Evolutionary conservation across 352 stramenopile genomes (phyloP).

Genomic region (Thraustochytrium striatum): DNA sequence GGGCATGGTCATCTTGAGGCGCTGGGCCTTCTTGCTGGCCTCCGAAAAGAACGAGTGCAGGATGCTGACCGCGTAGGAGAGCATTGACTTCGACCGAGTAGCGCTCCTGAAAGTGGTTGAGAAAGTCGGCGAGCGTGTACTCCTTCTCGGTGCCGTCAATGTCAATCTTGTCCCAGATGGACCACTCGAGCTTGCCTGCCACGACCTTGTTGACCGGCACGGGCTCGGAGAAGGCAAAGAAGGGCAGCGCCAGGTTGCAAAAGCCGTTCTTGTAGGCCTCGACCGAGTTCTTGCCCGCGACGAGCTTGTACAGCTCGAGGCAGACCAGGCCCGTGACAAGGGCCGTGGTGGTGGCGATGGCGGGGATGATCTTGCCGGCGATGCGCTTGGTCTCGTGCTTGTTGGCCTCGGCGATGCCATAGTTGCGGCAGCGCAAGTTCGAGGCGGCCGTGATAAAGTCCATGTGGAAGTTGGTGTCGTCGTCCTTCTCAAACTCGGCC

Average conservation of each 20-base stretch:
- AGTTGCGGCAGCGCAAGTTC: constrained; percentile 84
- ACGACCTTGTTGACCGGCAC: constrained; percentile 84
- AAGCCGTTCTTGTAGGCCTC: constrained; percentile 97
- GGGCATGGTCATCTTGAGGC: constrained; percentile 47
- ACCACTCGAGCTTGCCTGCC: constrained; percentile 77
- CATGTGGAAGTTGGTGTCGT: constrained; percentile 81
- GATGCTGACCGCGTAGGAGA: constrained; percentile 41
- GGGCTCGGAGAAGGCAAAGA: constrained; percentile 96
- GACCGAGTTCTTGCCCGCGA: constrained; percentile 59
- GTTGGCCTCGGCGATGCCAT: constrained; percentile 94
- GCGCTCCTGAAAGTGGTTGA: constrained; percentile 17
- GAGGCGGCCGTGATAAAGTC: constrained; percentile 46
- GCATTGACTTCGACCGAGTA: constrained; percentile 44
- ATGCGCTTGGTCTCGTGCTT: constrained; percentile 97
- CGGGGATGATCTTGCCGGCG: constrained; percentile 99
- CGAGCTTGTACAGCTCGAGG: constrained; percentile 93
- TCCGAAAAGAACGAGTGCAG: constrained; percentile 42
- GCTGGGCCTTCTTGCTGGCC: constrained; percentile 13
- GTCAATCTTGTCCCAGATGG: constrained; percentile 93
- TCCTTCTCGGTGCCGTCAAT: constrained; percentile 71
- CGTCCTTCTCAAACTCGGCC: constrained; percentile 94
- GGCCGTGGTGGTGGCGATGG: constrained; percentile 98
- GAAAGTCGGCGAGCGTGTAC: constrained; percentile 37
- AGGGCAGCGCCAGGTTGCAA: constrained; percentile 93
- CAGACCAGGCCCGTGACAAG: constrained; percentile 95